phyloP scores from a whole-genome alignment of 805 yeast species.

The Candida ortonii region DNA sequence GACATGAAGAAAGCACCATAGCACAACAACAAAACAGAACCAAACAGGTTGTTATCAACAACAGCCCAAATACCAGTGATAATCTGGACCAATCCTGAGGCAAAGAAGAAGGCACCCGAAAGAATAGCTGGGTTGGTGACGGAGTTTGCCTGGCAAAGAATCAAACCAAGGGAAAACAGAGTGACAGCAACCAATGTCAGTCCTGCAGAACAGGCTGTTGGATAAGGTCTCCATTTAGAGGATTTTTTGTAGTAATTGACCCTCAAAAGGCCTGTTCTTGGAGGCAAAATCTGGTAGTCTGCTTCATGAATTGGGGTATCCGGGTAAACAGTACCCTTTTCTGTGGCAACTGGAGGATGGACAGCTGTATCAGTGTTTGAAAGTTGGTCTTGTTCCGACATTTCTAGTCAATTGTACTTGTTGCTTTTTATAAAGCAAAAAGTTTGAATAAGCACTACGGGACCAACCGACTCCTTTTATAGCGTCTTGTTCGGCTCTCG shows the following conservation, averaged over 20 bases:
- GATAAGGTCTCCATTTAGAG: slow-evolving; percentile 39
- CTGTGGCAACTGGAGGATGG: slow-evolving; percentile 13
- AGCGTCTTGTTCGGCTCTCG: too few species aligned
- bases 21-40: slow-evolving; percentile 44
- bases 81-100: slow-evolving; percentile 48
- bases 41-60: slow-evolving; percentile 47
- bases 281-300: slow-evolving; percentile 33
- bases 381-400: slow-evolving; percentile 25
- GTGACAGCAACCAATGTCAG: slow-evolving; percentile 43
- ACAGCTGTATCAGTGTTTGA: slow-evolving; percentile 29
- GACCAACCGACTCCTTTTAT: too few species aligned
- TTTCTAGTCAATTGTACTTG: too few species aligned
- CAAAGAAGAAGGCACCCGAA: slow-evolving; percentile 42
- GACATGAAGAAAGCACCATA: slow-evolving; percentile 51
- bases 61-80: slow-evolving; percentile 53
- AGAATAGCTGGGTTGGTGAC: slow-evolving; percentile 42
- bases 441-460: too few species aligned
- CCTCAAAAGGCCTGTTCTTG: slow-evolving; percentile 39
- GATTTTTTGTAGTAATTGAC: slow-evolving; percentile 46
- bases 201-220: slow-evolving; percentile 51
- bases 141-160: slow-evolving; percentile 42
- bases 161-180: slow-evolving; percentile 47
- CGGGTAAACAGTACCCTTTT: too few species aligned
- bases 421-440: too few species aligned
- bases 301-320: too few species aligned